Base-by-base conservation (phyloP, 257 asterid genomes). In the Ajuga chamaepitys region DNA sequence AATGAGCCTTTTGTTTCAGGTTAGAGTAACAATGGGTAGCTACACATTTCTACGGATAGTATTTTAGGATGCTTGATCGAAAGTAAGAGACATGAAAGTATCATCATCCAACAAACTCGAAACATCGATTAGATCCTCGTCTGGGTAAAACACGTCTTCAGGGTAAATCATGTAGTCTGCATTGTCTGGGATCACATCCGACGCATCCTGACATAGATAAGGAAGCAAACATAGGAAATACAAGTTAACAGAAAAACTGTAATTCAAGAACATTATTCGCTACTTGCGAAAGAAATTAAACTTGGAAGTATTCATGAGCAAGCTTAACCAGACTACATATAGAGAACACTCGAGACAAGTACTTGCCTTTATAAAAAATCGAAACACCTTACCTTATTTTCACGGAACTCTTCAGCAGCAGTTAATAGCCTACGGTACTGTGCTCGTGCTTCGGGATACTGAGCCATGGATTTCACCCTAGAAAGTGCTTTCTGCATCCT, bases 391-490 rank as follows among this genome's bases (percentile, higher is more conserved):
- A 93, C 98, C 98, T 86, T 83, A 47, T 68, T 75, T 79, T 84
- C 95, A 42, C 96, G 96, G 28, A 89, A 75, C 48, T 74, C 96
- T 76, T 93, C 94, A 53, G 96, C 85, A 64, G 92, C 86, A 66
- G 84, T 87, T 14, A 93, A 87, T 74, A 93, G 79, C 80, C 98
- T 84, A 14, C 95, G 91, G 79, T 90, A 90, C 74, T 90, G 97
- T 58, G 90, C 96, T 44, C 97, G 83, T 56, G 86, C 97, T 82
- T 90, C 97, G 4, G 97, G 92, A 61, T 90, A 75, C 53, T 77
- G 95, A 78, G 82, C 81, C 97, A 93, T 93, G 74, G 97, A 93
- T 71, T 87, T 86, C 61, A 93, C 98, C 81, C 98, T 78, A 66
- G 83, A 18, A 32, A 93, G 97, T 56, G 97, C 98, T 75, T 89